A percentile compares a stretch with the other conserved stretches of the same genome.
Evolutionary conservation across 305 asterid genomes (phyloP).

Genomic region (Galium porrigens): DNA sequence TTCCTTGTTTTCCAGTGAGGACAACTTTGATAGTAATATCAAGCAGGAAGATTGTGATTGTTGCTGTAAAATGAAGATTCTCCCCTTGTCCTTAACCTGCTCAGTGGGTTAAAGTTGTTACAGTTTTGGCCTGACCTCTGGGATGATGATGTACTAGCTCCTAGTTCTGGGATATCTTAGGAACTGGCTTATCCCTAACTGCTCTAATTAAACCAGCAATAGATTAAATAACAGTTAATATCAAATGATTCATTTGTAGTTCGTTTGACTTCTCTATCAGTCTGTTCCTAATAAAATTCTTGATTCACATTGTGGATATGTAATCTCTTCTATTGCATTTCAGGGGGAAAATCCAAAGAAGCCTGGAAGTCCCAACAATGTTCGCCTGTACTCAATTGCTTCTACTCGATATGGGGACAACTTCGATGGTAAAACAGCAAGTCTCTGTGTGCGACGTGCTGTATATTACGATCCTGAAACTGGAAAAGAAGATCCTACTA

Average conservation of each 20-base stretch:
- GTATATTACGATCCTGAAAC: constrained; percentile 84
- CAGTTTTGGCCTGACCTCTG: not conserved
- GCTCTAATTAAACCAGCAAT: not conserved
- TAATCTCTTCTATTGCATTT: constrained; percentile 10
- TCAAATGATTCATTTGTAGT: not conserved
- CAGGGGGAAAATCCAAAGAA: constrained; percentile 94
- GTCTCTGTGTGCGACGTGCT: constrained; percentile 89
- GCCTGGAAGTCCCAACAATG: constrained; percentile 77
- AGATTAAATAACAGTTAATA: not conserved
- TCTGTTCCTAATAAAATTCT: not conserved
- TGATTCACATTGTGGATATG: not conserved
- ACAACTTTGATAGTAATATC: not conserved
- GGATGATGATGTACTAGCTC: not conserved
- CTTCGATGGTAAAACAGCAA: constrained; percentile 83
- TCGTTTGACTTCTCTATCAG: not conserved
- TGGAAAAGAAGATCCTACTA: constrained; percentile 77
- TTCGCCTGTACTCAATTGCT: constrained; percentile 82
- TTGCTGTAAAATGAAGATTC: not conserved
- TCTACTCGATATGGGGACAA: constrained; percentile 83
- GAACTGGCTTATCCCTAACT: not conserved
- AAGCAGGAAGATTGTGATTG: not conserved
- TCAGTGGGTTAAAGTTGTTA: not conserved
- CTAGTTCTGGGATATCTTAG: not conserved
- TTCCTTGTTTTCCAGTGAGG: not conserved
- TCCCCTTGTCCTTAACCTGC: not conserved